Conservation (phyloP, 1,139 yeast species). For the Spathaspora sp. region DNA sequence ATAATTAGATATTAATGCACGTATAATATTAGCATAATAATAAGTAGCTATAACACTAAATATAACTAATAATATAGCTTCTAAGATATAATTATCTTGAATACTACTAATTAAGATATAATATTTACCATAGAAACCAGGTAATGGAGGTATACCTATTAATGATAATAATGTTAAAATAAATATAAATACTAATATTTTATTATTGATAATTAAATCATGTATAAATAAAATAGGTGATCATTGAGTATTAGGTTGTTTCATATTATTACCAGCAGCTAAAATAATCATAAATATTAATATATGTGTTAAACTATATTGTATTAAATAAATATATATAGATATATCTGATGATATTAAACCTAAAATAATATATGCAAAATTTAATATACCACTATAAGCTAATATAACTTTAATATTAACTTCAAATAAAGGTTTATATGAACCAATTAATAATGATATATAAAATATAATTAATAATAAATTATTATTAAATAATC, state of each 20-base stretch:
- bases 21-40: slow-evolving; percentile 16
- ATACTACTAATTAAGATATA: slow-evolving; percentile 18
- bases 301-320: slow-evolving; percentile 19
- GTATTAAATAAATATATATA: slow-evolving; percentile 17
- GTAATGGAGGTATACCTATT: slow-evolving; percentile 22
- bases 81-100: slow-evolving; percentile 18
- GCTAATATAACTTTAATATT: slow-evolving; percentile 12
- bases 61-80: slow-evolving; percentile 16
- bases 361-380: not conserved
- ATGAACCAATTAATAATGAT: not conserved
- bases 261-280: slow-evolving; percentile 12
- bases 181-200: slow-evolving; percentile 16
- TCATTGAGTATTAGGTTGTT: slow-evolving; percentile 11
- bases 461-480: not conserved
- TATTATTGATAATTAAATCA: slow-evolving; percentile 19
- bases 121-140: slow-evolving; percentile 22
- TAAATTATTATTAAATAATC: not conserved
- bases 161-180: slow-evolving; percentile 19
- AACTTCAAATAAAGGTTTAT: slow-evolving; percentile 2
- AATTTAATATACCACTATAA: not conserved
- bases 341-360: slow-evolving; percentile 9
- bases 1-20: slow-evolving; percentile 17
- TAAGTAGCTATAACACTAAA: slow-evolving; percentile 20
- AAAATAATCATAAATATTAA: slow-evolving; percentile 18
- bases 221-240: slow-evolving; percentile 16